Evolutionary conservation across 2,329 filamentous ascomycete species (phyloP), one percentile per base, ranked within the genome.

Genomic region (Colletotrichum gigasporum): DNA sequence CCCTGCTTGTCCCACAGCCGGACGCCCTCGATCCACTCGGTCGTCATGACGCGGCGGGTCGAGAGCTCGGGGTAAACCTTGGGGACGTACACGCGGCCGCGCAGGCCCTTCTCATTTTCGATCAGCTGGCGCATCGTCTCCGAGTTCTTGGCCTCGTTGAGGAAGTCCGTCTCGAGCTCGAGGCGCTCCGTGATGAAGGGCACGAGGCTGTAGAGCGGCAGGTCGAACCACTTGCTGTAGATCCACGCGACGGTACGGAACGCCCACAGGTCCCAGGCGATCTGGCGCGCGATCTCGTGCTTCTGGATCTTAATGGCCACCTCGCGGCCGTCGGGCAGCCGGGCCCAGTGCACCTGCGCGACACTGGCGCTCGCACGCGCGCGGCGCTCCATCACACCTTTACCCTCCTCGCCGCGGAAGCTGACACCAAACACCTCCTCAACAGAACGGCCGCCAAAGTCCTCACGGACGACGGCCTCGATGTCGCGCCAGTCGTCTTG

Each of bases 221-320:
- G 85, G 71, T 97, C 92, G 72, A 98, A 98, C 85, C 90, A 92
- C 77, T 86, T 91, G 1, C 92, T 92, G 74, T 97, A 97, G 26
- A 94, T 87, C 76, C 85, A 89, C 45, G 92, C 90, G 10, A 97
- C 91, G 10, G 94, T 91, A 86, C 94, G 94, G 83, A 97, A 97
- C 3, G 94, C 91, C 94, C 94, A 97, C 54, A 99, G 77, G 82
- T 99, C 96, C 94, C 94, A 97, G 4, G 90, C 89, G 35, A 97
- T 92, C 79, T 98, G 96, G 73, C 91, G 89, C 18, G 87, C 89
- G 74, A 99, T 98, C 82, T 97, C 95, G 52, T 90, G 87, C 81
- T 98, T 99, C 82, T 99, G 96, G 4, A 99, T 90, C 82, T 99
- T 99, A 74, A 99, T 87, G 2, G 96, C 96, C 20, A 98, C 92